phyloP scores from a whole-genome alignment of 2,329 filamentous ascomycete species.

The Thelonectria rubi region DNA sequence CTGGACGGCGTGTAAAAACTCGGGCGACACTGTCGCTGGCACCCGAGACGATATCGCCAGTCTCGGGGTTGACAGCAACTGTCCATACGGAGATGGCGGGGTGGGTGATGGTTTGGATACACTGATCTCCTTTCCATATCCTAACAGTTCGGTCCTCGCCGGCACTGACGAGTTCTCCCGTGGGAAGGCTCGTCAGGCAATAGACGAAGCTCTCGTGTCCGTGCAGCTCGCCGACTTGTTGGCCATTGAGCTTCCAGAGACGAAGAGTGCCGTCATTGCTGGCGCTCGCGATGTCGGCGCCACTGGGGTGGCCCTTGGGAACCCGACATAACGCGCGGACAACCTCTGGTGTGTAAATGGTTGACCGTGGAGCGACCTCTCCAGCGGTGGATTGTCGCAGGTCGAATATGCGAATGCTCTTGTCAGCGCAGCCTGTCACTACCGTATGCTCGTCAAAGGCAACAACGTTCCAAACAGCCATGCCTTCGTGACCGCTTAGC shows the following conservation, averaged over 20 bases:
- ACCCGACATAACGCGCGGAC: conserved; percentile 89
- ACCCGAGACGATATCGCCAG: conserved; percentile 92
- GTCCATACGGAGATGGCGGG: conserved; percentile 97
- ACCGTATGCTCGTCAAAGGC: conserved; percentile 82
- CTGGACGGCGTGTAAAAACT: conserved; percentile 78
- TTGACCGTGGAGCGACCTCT: conserved; percentile 61
- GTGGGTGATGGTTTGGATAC: conserved; percentile 94
- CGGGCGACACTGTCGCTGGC: conserved; percentile 88
- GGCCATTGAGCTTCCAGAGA: conserved; percentile 84
- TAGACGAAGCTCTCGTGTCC: conserved; percentile 98
- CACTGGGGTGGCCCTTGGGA: conserved; percentile 77
- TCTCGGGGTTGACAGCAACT: conserved; percentile 82
- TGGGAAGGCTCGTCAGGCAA: conserved; percentile 77
- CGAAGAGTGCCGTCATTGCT: conserved; percentile 92
- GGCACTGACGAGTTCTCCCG: conserved; percentile 88
- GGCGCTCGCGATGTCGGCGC: conserved; percentile 92
- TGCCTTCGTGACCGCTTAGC: conserved; percentile 77
- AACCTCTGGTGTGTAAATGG: conserved; percentile 77
- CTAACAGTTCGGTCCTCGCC: conserved; percentile 94
- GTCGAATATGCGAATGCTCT: conserved; percentile 85
- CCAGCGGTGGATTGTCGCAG: conserved; percentile 68
- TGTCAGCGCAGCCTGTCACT: conserved; percentile 92
- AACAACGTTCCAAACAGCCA: conserved; percentile 89
- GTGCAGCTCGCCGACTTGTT: conserved; percentile 77
- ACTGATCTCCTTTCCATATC: conserved; percentile 84